phyloP scores from a whole-genome alignment of 2,329 filamentous ascomycete species.

The Fusarium foetens region DNA sequence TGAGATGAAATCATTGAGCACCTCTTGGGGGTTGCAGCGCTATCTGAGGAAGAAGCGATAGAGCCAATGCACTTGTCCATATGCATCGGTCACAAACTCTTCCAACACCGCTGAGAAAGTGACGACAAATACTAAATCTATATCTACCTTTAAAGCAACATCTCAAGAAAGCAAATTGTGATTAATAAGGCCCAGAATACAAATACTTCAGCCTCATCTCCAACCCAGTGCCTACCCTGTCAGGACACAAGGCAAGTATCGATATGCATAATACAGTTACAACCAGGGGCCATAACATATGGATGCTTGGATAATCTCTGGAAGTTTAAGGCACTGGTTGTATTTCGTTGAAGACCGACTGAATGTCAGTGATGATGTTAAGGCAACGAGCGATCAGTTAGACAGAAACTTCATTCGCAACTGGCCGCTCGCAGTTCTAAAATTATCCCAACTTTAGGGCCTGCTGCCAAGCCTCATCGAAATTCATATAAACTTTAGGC shows the following conservation, averaged over 20 bases:
- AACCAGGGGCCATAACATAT: too few species aligned
- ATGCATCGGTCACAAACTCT: too few species aligned
- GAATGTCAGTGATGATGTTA: background rate
- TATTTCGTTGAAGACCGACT: background rate
- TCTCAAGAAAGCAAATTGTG: fast-evolving
- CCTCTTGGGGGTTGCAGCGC: fast-evolving
- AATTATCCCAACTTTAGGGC: background rate
- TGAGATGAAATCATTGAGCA: background rate
- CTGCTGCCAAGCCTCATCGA: background rate
- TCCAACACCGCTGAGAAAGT: fast-evolving
- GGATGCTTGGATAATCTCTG: fast-evolving
- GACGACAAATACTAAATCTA: fast-evolving
- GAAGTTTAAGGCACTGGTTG: fast-evolving
- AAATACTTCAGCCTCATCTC: fast-evolving
- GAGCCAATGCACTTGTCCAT: too few species aligned
- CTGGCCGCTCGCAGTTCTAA: too few species aligned
- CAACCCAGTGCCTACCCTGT: fast-evolving
- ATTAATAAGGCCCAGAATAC: fast-evolving
- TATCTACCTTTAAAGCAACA: fast-evolving
- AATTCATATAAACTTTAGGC: background rate
- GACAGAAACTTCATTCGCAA: background rate
- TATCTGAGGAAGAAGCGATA: too few species aligned
- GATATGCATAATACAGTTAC: background rate
- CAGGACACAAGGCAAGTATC: background rate
- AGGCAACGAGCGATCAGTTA: fast-evolving